Base-by-base conservation (phyloP, 176 grass and related monocot genomes). In the Aegilops tauschii region DNA sequence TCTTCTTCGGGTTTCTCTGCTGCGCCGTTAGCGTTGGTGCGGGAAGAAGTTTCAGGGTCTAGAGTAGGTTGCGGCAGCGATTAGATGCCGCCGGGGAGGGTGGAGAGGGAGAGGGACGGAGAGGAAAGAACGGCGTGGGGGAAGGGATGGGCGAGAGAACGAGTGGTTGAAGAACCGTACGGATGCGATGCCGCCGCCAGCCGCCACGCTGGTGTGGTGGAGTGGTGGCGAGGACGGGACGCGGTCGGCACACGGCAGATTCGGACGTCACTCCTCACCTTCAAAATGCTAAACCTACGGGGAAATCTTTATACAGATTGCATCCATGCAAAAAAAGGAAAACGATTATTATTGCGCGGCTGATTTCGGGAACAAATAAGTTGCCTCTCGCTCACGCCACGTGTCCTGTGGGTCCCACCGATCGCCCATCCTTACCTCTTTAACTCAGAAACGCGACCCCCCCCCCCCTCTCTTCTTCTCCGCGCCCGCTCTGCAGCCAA, bases 231-330 rank as follows among this genome's bases (percentile, higher is more conserved):
- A 65, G 61, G 74, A 82, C 85, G 37, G 59, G 74, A 82, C 85
- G 37, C 80, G 80, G 35, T 8, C 8, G 80, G 61, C 82, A 63
- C 44, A 54, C 14, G 65, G 69, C 47, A 83, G 64, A 84, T 77
- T 87, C 78, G 79, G 78, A 45, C 49, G 83, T 78, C 86, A 93
- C 66, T 82, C 78, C 85, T 62, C 54, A 58, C 52, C 17, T 20
- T 1, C 6, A 20, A 58, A 21, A 21, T 58, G 54, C 16, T 21
- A 52, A 17, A 52, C 49, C 49, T 52, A 17, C 49, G 14, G 49
- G 49, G 14, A 52, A 52, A 52, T 52, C 49, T 52, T 52, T 3
- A 45, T 52, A 52, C 49, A 17, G 49, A 52, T 17, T 52, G 49
- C 49, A 17, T 52, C 42, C 0, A 1, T 12, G 42, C 10, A 45